Base-by-base conservation (phyloP, 2,329 filamentous ascomycete species). In the Colletotrichum phormii region DNA sequence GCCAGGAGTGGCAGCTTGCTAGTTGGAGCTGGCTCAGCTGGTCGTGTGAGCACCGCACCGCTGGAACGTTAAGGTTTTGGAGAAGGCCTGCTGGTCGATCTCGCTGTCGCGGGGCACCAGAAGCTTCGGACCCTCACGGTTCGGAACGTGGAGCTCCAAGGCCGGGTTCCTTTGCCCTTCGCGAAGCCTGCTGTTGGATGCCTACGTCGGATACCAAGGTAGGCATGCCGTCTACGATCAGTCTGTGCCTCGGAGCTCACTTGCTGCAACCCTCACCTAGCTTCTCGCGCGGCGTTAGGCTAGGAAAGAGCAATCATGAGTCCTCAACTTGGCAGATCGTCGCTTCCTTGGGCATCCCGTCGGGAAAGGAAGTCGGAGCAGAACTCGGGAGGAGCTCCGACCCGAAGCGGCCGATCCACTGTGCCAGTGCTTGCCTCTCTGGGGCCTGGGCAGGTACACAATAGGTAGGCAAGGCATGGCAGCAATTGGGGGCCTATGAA, bases 131-230 rank as follows among this genome's bases (percentile, higher is more conserved):
- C 42, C 53, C 54, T 54, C 26, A 57, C 59, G 70, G 66, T 49
- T 72, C 66, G 71, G 66, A 72, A 64, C 46, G 35, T 70, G 60
- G 54, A 65, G 71, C 59, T 72, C 70, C 60, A 70, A 60, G 60
- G 66, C 33, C 26, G 35, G 33, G n/a, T 42, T 55, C 12, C n/a
- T 53, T 51, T 26, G 13, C 42, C 13, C 29, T 31, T 22, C 12
- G 31, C 31, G 37, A 53, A 33, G 11, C 13, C 37, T 42, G 7
- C 37, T 42, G 37, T 42, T 42, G 37, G 37, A 33, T 33, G 8
- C 31, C 31, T 42, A 18, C 13, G 12, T 53, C 26, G 26, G 26
- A 26, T 26, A 26, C 42, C 11, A 7, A 29, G 11, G 24, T 29
- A n/a, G 35, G 12, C 35, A 31, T 18, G 6, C 37, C 46, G 37